Conservation (phyloP, 768 basidiomycete genomes). For the Lactifluus rugatus region DNA sequence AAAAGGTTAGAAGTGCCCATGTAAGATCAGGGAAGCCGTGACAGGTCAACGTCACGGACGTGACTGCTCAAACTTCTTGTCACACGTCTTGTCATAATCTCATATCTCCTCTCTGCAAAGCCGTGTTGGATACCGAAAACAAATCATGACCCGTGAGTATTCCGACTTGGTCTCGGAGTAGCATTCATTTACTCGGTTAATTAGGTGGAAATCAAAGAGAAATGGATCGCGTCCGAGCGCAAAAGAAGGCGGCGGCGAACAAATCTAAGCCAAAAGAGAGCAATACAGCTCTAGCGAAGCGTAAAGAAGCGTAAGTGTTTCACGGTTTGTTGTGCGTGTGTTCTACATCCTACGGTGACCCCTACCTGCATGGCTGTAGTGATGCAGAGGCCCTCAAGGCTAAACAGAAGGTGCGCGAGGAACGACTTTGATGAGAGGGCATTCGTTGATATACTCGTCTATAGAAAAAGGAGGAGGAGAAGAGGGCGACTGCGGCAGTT, state of each 20-base stretch:
- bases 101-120: neutral
- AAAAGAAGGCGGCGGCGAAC: slow-evolving; percentile 56
- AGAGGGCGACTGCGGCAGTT: slow-evolving; percentile 18
- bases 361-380: slow-evolving; percentile 32
- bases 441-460: neutral
- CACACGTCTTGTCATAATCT: neutral
- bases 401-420: slow-evolving; percentile 61
- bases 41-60: neutral
- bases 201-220: slow-evolving; percentile 80
- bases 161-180: neutral
- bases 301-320: slow-evolving; percentile 62
- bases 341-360: slow-evolving; percentile 20
- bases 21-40: slow-evolving; percentile 6
- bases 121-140: neutral
- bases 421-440: neutral
- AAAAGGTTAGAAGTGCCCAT: slow-evolving; percentile 11
- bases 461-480: slow-evolving; percentile 29
- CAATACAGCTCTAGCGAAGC: slow-evolving; percentile 47
- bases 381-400: slow-evolving; percentile 67
- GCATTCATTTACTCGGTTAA: neutral
- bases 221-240: slow-evolving; percentile 57
- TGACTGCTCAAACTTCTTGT: slow-evolving; percentile 1
- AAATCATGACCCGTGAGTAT: slow-evolving; percentile 19
- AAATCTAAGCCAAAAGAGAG: slow-evolving; percentile 67
- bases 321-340: neutral